These are phyloP conservation scores for Nidularia pulvinata DNA, from an alignment of 768 basidiomycete genomes.

Conservation along the genomic window DNA sequence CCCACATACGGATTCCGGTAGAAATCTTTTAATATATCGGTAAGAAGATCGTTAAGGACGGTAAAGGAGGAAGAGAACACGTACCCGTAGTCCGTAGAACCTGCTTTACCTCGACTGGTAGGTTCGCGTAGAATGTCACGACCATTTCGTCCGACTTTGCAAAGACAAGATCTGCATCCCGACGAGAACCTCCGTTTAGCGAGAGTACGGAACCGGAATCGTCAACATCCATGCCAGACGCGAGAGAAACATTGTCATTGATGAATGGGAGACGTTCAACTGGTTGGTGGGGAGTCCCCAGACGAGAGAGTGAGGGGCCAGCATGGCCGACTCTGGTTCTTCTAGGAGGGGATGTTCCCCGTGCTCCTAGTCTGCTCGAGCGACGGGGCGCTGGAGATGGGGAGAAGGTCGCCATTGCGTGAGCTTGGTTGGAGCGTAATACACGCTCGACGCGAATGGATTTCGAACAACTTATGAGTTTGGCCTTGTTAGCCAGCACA, in stretches of 20 bases:
- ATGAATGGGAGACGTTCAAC: conserved; percentile 10
- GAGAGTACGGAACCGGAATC: conserved; percentile 38
- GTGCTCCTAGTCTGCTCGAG: conserved; percentile 33
- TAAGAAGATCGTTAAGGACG: conserved; percentile 4
- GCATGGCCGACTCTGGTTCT: conserved; percentile 21
- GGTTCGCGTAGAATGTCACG: conserved; percentile 64
- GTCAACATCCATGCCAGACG: conserved; percentile 70
- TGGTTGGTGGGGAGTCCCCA: conserved; percentile 29
- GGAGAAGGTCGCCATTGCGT: conserved; percentile 58
- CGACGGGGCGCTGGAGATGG: conserved; percentile 61
- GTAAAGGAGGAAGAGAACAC: conserved; percentile 9
- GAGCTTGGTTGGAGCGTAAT: neutral
- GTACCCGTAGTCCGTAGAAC: conserved; percentile 67
- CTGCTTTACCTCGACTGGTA: conserved; percentile 77
- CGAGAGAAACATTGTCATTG: conserved; percentile 39
- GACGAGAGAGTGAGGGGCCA: conserved; percentile 31
- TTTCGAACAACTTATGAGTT: neutral
- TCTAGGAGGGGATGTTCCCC: conserved; percentile 23
- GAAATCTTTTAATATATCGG: conserved; percentile 47
- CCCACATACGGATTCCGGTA: conserved; percentile 68
- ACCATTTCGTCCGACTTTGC: conserved; percentile 74
- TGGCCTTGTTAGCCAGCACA: neutral
- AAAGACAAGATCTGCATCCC: conserved; percentile 46
- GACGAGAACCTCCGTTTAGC: conserved; percentile 30
- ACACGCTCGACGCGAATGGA: neutral